These are phyloP conservation scores for Yamadazyma spencermartinsiae DNA, from an alignment of 1,139 yeast genomes.

Conservation along the genomic window DNA sequence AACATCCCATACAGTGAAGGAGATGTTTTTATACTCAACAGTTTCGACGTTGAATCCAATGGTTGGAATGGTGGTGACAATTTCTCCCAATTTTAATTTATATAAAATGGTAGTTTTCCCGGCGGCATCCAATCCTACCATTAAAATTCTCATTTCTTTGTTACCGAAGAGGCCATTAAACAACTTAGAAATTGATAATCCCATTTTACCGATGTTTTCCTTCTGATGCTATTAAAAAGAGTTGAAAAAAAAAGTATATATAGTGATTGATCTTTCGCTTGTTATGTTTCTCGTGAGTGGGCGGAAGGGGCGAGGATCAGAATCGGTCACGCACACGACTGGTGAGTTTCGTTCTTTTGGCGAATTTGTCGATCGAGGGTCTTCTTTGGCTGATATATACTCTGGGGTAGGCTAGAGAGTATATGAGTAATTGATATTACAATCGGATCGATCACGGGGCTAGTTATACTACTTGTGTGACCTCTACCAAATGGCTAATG, in stretches of 20 bases:
- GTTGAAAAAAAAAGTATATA: not conserved
- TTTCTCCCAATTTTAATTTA: slow-evolving; percentile 44
- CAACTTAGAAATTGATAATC: slow-evolving; percentile 39
- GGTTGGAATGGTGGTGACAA: slow-evolving; percentile 44
- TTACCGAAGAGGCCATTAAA: slow-evolving; percentile 40
- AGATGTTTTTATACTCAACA: slow-evolving; percentile 43
- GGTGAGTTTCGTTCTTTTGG: too few species aligned
- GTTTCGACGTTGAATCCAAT: slow-evolving; percentile 46
- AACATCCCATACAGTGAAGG: slow-evolving; percentile 46
- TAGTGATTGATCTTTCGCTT: not conserved
- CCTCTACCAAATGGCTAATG: too few species aligned
- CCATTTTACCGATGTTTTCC: slow-evolving; percentile 20
- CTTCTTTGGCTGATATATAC: too few species aligned
- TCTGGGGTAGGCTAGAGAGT: too few species aligned
- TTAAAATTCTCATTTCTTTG: slow-evolving; percentile 45
- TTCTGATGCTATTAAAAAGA: not conserved
- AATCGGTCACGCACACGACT: not conserved
- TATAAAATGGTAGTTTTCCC: slow-evolving; percentile 46
- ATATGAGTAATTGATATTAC: too few species aligned
- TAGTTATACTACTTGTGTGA: too few species aligned
- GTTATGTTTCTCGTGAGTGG: not conserved
- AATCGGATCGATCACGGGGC: too few species aligned
- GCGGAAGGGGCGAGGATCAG: not conserved
- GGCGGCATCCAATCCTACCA: slow-evolving; percentile 47
- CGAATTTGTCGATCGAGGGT: not conserved